Evolutionary conservation across 305 asterid species (phyloP).

Genomic region (Fraxinus baroniana): DNA sequence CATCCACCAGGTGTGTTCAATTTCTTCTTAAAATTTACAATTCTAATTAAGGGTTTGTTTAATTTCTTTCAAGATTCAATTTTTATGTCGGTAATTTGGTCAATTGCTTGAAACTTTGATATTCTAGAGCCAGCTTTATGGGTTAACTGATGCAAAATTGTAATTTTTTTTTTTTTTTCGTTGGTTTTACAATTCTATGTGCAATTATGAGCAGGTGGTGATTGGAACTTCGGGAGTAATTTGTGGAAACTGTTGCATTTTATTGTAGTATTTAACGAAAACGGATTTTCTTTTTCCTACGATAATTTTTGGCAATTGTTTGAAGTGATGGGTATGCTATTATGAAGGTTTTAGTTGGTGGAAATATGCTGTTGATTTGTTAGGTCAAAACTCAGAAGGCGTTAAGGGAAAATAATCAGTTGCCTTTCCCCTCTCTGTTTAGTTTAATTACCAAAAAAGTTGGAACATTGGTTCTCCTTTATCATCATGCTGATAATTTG

Average conservation of each 20-base stretch:
- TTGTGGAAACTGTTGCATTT: conserved; percentile 15
- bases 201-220: conserved; percentile 7
- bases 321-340: conserved; percentile 13
- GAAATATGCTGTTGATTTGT: not conserved
- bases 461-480: not conserved
- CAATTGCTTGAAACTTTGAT: not conserved
- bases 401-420: not conserved
- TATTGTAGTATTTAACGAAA: not conserved
- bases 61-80: conserved; percentile 13
- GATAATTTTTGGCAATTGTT: not conserved
- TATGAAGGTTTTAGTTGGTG: conserved; percentile 2
- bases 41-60: not conserved
- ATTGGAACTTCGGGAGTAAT: conserved; percentile 25
- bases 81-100: not conserved
- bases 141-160: conserved; percentile 19
- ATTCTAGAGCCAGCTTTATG: not conserved
- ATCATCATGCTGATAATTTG: not conserved
- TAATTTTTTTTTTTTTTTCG: conserved; percentile 10
- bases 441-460: not conserved
- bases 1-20: conserved; percentile 42
- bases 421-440: not conserved
- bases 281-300: not conserved
- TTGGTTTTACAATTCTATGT: conserved; percentile 12
- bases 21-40: not conserved
- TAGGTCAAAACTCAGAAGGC: not conserved